These are phyloP conservation scores for Grigorovia transvaalensis DNA, from an alignment of 805 yeast genomes.

Conservation along the genomic window DNA sequence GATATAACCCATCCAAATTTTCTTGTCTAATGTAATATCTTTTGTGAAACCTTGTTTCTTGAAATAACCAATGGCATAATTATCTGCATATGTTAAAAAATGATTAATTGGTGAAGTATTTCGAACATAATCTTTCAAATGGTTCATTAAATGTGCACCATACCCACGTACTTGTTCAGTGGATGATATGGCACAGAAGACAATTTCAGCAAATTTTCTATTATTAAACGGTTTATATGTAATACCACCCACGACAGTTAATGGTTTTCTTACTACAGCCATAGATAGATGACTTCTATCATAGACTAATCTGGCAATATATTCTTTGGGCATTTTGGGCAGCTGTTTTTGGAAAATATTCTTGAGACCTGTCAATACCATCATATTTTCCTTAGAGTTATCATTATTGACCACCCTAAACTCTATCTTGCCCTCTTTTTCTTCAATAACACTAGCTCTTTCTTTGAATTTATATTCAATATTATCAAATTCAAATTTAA, in stretches of 20 bases:
- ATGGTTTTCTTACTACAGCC: conserved; percentile 89
- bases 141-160: conserved; percentile 98
- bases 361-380: conserved; percentile 88
- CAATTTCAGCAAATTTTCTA: conserved; percentile 93
- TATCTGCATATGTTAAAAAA: conserved; percentile 93
- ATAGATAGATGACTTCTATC: conserved; percentile 90
- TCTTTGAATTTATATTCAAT: conserved; percentile 74
- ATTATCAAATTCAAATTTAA: conserved; percentile 51
- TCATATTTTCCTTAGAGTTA: conserved; percentile 73
- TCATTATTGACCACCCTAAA: conserved; percentile 96
- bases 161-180: conserved; percentile 97
- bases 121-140: conserved; percentile 87
- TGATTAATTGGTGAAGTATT: conserved; percentile 78
- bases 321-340: conserved; percentile 98
- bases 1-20: conserved; percentile 95
- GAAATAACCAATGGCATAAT: conserved; percentile 97
- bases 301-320: conserved; percentile 86
- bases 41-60: conserved; percentile 97
- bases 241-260: conserved; percentile 96
- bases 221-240: conserved; percentile 90
- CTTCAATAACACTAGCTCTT: conserved; percentile 90
- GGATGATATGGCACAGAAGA: conserved; percentile 93
- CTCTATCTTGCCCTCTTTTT: conserved; percentile 84
- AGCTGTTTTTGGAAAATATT: conserved; percentile 94
- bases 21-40: conserved; percentile 76